phyloP scores from a whole-genome alignment of 1,284 basidiomycete genomes.

The Ganoderma leucocontextum region DNA sequence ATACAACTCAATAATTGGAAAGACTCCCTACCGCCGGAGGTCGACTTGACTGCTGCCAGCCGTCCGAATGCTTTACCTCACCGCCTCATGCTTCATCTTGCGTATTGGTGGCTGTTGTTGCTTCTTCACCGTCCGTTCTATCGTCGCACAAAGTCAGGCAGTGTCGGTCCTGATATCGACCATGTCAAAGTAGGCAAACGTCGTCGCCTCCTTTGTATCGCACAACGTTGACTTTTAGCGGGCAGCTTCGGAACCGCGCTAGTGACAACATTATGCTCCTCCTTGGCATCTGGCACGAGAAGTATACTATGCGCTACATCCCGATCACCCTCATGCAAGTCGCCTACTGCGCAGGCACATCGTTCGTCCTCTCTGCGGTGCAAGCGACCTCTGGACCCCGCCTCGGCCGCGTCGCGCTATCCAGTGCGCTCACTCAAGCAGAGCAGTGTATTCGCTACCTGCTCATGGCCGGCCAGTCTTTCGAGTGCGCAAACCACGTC shows the following conservation, averaged over 20 bases:
- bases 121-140: constrained; percentile 74
- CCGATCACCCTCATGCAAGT: constrained; percentile 72
- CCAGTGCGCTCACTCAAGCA: constrained; percentile 50
- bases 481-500: constrained; percentile 59
- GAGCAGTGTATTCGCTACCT: constrained; percentile 58
- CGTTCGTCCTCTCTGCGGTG: constrained; percentile 64
- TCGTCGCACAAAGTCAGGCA: constrained; percentile 53
- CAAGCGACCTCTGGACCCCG: constrained; percentile 56
- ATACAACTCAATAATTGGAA: constrained; percentile 69
- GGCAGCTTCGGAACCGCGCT: constrained; percentile 68
- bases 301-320: constrained; percentile 67
- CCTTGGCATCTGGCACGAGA: constrained; percentile 59
- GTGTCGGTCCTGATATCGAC: constrained; percentile 53
- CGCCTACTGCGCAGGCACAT: constrained; percentile 71
- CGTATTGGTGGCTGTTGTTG: constrained; percentile 71
- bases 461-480: constrained; percentile 57
- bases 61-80: constrained; percentile 63
- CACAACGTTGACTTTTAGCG: background rate
- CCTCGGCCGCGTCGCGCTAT: constrained; percentile 43
- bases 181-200: constrained; percentile 56
- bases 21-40: constrained; percentile 58
- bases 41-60: constrained; percentile 60
- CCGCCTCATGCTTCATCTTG: constrained; percentile 68
- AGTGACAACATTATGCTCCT: constrained; percentile 71
- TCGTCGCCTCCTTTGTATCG: background rate